These are phyloP conservation scores for Kluyveromyces sp. DNA, from an alignment of 1,139 yeast species.

Conservation along the genomic window DNA sequence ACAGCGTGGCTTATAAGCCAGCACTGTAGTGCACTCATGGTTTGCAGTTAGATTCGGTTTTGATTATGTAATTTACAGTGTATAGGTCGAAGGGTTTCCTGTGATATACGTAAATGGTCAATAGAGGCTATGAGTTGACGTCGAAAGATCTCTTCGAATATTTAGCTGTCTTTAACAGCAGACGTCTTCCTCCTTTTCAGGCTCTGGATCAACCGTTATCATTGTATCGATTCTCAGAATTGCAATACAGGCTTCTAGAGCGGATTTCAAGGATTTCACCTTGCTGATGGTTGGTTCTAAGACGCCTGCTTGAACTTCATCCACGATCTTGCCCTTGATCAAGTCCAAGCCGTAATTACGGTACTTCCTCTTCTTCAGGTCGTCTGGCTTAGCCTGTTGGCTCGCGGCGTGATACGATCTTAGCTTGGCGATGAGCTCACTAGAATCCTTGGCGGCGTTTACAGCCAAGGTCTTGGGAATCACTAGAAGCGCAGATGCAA, in stretches of 20 bases:
- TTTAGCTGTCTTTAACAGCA: neutral
- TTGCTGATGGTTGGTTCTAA: slow-evolving; percentile 93
- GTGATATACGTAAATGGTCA: too few species aligned
- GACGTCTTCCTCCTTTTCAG: slow-evolving; percentile 54
- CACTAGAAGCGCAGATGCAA: slow-evolving; percentile 80
- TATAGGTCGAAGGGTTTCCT: too few species aligned
- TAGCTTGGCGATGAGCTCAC: slow-evolving; percentile 88
- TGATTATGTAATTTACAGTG: neutral
- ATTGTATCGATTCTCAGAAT: slow-evolving; percentile 96
- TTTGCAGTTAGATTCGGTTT: too few species aligned
- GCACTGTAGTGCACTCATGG: too few species aligned
- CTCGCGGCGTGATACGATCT: slow-evolving; percentile 96
- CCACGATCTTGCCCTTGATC: slow-evolving; percentile 84
- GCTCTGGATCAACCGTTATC: slow-evolving; percentile 96
- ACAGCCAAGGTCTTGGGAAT: slow-evolving; percentile 97
- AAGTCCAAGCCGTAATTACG: slow-evolving; percentile 89
- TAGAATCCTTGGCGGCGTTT: slow-evolving; percentile 95
- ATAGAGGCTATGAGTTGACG: too few species aligned
- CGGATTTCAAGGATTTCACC: slow-evolving; percentile 86
- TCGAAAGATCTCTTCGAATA: too few species aligned
- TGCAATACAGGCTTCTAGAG: slow-evolving; percentile 97
- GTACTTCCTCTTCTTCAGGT: slow-evolving; percentile 74
- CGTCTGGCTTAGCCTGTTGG: slow-evolving; percentile 77
- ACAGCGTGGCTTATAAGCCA: too few species aligned
- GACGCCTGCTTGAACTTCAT: slow-evolving; percentile 78